Evolutionary conservation across 768 basidiomycete genomes (phyloP).

Genomic region (Lactifluus pinguis): DNA sequence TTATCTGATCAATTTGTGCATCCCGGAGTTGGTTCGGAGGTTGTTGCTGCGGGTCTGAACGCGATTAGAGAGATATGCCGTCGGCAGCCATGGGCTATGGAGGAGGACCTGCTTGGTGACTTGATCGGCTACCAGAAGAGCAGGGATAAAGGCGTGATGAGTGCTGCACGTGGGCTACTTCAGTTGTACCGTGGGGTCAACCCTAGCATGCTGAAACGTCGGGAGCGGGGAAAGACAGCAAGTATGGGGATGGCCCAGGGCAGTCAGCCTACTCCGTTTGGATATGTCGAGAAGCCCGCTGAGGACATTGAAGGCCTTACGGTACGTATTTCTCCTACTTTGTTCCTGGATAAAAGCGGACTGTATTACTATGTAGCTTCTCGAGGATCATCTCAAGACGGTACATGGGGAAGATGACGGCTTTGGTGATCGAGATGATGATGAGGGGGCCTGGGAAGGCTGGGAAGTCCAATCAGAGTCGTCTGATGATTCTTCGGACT

Average conservation of each 20-base stretch:
- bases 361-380: constrained; percentile 41
- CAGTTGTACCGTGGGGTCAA: constrained; percentile 95
- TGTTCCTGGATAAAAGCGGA: background rate
- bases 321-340: constrained; percentile 36
- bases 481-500: constrained; percentile 43
- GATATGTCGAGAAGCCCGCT: constrained; percentile 64
- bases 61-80: constrained; percentile 91
- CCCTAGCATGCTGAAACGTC: constrained; percentile 80
- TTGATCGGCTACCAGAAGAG: constrained; percentile 93
- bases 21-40: constrained; percentile 91
- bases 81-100: constrained; percentile 95
- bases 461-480: constrained; percentile 83
- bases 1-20: constrained; percentile 95
- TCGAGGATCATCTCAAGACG: constrained; percentile 78
- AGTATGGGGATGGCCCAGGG: constrained; percentile 64
- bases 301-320: constrained; percentile 85
- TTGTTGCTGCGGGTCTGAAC: constrained; percentile 95
- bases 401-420: constrained; percentile 51
- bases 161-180: constrained; percentile 80
- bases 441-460: constrained; percentile 70
- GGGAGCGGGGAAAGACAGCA: constrained; percentile 90
- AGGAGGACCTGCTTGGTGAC: constrained; percentile 87
- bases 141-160: constrained; percentile 84
- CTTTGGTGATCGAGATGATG: constrained; percentile 44
- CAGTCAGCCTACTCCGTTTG: constrained; percentile 67